These are phyloP conservation scores for Omphalea diandra DNA, from an alignment of 441 rosid species.

Conservation along the genomic window DNA sequence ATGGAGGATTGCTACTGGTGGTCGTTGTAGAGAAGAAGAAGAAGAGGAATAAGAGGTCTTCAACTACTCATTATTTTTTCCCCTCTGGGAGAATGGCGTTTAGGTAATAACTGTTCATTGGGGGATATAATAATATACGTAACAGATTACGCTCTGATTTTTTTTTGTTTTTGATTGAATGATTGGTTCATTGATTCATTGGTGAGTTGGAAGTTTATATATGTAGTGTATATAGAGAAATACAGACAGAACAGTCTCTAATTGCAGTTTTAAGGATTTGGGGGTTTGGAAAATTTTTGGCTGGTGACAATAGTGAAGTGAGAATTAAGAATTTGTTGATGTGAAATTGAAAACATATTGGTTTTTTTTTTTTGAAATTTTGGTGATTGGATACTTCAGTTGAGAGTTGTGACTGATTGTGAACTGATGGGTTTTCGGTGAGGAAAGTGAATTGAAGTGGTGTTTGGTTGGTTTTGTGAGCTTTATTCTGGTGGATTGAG, in stretches of 20 bases:
- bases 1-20: not conserved
- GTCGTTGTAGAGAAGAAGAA: not conserved
- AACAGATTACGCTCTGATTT: no score
- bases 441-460: not conserved
- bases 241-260: not conserved
- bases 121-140: no score
- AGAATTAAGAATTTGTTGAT: not conserved
- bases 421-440: no score
- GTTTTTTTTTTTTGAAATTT: not conserved
- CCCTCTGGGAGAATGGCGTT: no score
- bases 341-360: not conserved
- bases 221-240: slow-evolving; percentile 5
- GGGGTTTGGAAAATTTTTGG: not conserved
- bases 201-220: not conserved
- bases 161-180: no score
- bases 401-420: no score
- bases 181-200: no score
- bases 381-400: not conserved
- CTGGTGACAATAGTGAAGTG: not conserved
- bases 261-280: not conserved
- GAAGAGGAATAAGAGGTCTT: no score
- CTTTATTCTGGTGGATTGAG: not conserved
- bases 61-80: no score
- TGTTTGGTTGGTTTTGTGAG: not conserved
- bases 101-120: no score